A percentile compares a stretch with the other conserved stretches of the same genome.
phyloP scores from a whole-genome alignment of 345 rosid genomes.

The Hibiscus mutabilis region DNA sequence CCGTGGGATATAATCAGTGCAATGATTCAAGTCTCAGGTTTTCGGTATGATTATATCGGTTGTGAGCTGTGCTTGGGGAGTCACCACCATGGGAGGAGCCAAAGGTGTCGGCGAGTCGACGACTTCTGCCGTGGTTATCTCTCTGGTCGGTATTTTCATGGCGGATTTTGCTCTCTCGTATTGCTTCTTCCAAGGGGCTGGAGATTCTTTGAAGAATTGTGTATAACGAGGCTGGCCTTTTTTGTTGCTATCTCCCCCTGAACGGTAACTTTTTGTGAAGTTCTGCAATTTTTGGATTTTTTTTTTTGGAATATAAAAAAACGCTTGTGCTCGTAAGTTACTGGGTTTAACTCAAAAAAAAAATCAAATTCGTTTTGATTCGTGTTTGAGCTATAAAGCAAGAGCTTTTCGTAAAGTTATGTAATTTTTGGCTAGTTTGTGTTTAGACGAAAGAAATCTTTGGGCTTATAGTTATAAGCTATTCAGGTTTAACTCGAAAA shows the following conservation, averaged over 20 bases:
- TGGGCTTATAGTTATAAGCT: background rate
- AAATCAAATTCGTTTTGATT: background rate
- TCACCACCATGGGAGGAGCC: conserved; percentile 38
- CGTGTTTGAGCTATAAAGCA: too few species aligned
- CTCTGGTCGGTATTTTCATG: conserved; percentile 69
- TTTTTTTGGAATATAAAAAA: background rate
- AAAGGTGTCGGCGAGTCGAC: background rate
- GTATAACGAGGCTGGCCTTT: background rate
- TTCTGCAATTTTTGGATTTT: background rate
- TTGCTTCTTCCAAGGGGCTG: conserved; percentile 72
- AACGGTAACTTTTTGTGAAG: background rate
- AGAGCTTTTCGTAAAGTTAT: too few species aligned
- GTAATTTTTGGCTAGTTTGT: background rate
- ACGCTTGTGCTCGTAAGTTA: background rate
- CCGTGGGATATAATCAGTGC: conserved; percentile 44
- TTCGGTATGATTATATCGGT: conserved; percentile 67
- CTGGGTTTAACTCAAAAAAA: too few species aligned
- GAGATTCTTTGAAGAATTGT: conserved; percentile 43
- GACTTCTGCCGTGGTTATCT: conserved; percentile 70
- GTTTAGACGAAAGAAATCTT: background rate
- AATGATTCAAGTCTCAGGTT: conserved; percentile 74
- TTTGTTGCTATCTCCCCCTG: background rate
- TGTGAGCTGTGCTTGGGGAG: conserved; percentile 84
- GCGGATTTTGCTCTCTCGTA: conserved; percentile 72
- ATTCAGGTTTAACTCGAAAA: background rate